Evolutionary conservation across 805 yeast genomes (phyloP).

Genomic region (Cephaloascus albidus): DNA sequence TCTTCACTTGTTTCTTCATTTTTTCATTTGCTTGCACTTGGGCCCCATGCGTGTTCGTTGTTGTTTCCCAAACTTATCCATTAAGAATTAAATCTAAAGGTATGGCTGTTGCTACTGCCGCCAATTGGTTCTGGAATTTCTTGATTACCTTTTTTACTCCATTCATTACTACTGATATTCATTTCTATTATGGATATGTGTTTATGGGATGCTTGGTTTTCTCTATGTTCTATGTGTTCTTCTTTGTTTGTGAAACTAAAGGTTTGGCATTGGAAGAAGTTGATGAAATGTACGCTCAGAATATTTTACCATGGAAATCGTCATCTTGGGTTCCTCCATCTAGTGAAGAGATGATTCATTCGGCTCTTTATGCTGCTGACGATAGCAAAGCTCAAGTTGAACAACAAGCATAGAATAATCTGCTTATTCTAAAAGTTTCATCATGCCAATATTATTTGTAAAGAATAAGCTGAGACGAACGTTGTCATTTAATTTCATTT

Average conservation of each 20-base stretch:
- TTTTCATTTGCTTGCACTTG: conserved; percentile 45
- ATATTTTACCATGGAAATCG: conserved; percentile 29
- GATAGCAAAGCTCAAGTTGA: neutral
- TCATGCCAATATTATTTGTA: too few relatives aligned
- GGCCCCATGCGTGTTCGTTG: conserved; percentile 43
- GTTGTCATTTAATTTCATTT: too few relatives aligned
- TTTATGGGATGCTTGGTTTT: conserved; percentile 49
- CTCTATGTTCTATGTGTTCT: conserved; percentile 47
- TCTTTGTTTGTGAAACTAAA: conserved; percentile 55
- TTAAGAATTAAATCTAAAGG: conserved; percentile 28
- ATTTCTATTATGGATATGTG: conserved; percentile 48
- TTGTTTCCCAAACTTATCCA: conserved; percentile 31
- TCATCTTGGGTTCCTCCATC: conserved; percentile 42
- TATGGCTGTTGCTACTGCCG: conserved; percentile 28
- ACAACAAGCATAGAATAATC: too few relatives aligned
- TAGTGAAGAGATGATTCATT: conserved; percentile 8
- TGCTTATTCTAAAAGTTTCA: too few relatives aligned
- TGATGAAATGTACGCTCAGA: conserved; percentile 45
- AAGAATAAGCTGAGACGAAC: too few relatives aligned
- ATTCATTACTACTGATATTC: conserved; percentile 42
- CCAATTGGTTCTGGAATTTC: conserved; percentile 45
- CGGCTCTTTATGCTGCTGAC: neutral
- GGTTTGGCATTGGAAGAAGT: conserved; percentile 62
- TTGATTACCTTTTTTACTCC: conserved; percentile 58
- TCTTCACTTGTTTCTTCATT: conserved; percentile 42